Evolutionary conservation across 768 basidiomycete genomes (phyloP).

Genomic region (Crucibulum laeve): DNA sequence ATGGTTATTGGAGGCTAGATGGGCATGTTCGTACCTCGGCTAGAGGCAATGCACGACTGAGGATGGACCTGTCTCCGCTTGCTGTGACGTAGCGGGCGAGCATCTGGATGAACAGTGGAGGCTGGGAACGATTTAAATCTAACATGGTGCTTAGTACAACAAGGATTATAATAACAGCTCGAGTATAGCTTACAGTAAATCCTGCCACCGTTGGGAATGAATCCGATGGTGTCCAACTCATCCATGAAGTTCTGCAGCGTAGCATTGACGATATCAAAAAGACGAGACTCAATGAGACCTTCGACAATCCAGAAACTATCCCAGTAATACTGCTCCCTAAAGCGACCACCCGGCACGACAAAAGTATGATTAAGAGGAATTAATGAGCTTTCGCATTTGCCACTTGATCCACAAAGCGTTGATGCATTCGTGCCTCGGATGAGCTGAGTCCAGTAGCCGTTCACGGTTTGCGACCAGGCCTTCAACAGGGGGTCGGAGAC

Average conservation of each 20-base stretch:
- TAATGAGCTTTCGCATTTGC: slow-evolving; percentile 73
- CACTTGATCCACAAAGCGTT: slow-evolving; percentile 53
- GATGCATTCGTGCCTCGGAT: slow-evolving; percentile 72
- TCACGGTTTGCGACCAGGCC: slow-evolving; percentile 75
- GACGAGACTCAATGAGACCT: slow-evolving; percentile 78
- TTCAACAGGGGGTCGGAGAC: slow-evolving; percentile 65
- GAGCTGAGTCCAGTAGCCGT: slow-evolving; percentile 81
- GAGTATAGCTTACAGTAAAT: slow-evolving; percentile 64
- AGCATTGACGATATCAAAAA: slow-evolving; percentile 67
- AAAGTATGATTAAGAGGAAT: slow-evolving; percentile 92
- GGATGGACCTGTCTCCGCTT: slow-evolving; percentile 70
- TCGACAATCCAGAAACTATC: slow-evolving; percentile 83
- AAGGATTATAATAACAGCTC: background rate
- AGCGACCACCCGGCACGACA: slow-evolving; percentile 80
- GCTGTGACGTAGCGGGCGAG: slow-evolving; percentile 75
- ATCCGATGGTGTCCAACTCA: slow-evolving; percentile 77
- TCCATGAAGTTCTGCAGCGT: slow-evolving; percentile 96
- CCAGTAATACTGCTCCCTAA: slow-evolving; percentile 78
- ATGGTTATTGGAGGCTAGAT: background rate
- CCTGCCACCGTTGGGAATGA: slow-evolving; percentile 92
- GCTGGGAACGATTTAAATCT: slow-evolving; percentile 91
- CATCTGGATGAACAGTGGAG: slow-evolving; percentile 93
- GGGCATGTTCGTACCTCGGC: slow-evolving; percentile 54
- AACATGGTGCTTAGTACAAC: background rate
- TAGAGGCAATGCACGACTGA: slow-evolving; percentile 76